Evolutionary conservation across 148 eudicot genomes (phyloP), one percentile per base, ranked within the genome.

Genomic region (Cornus controversa): DNA sequence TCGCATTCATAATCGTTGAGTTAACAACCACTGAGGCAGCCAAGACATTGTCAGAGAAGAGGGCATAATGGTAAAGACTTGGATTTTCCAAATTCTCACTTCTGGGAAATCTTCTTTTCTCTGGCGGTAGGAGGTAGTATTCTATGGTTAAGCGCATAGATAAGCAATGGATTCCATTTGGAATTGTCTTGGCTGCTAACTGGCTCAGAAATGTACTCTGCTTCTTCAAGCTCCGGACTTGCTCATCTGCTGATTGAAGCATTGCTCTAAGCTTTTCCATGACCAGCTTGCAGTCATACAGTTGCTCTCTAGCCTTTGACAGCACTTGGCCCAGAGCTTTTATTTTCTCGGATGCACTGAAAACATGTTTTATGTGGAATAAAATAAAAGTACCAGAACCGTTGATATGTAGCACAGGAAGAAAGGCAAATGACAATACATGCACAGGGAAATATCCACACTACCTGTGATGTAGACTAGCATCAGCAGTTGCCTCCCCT

Each of bases 21-120:
- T 91, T 93, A 75, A 93, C 97, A 36, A 93, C 97, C 22, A 93
- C 97, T 18, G 97, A 91, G 67, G 97, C 92, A 78, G 94, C 94
- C 79, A 90, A 82, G 47, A 90, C 94, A 81, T 90, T 90, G 77
- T 90, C 94, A 67, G 97, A 93, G 85, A 93, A 93, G 71, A 93
- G 91, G 13, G 97, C 97, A 83, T 93, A 93, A 83, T 93, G 97
- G 69, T 84, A 89, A 26, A 93, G 91, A 14, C 81, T 78, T 28
- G 95, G 85, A 76, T 93, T 87, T 84, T 87, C 96, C 80, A 90
- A 76, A 78, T 93, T 93, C 82, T 93, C 92, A 62, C 89, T 85
- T 75, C 80, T 84, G 16, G 93, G 96, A 78, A 93, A 91, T 82
- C 79, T 79, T 77, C 93, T 84, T 83, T 91, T 90, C 73, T 88